Evolutionary conservation across 345 rosid genomes (phyloP), one percentile per base, ranked within the genome.

Genomic region (Tarenaya hassleriana): DNA sequence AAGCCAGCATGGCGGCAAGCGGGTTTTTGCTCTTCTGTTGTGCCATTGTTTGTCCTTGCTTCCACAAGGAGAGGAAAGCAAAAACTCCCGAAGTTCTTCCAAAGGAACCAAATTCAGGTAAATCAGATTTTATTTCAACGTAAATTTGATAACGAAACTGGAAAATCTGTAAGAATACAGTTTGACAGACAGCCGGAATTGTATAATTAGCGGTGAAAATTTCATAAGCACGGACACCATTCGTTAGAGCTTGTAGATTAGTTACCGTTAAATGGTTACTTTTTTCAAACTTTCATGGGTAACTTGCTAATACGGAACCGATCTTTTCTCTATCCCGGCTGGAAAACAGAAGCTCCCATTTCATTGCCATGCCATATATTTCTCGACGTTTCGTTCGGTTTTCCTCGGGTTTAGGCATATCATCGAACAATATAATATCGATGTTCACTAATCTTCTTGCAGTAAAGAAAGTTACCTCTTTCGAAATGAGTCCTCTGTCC

Each of bases 401-500:
- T n/a, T n/a, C n/a, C n/a, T n/a, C n/a, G n/a, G n/a, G n/a, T n/a
- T n/a, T n/a, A n/a, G n/a, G n/a, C n/a, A n/a, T n/a, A n/a, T n/a
- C n/a, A n/a, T n/a, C 39, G 27, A 45, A n/a, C 16, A 41, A 24
- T 39, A 19, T 61, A 38, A 47, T 45, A 14, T 39, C 69, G 20
- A 54, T 58, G 40, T 33, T 64, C 10, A 18, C 51, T 6, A 38
- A 18, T 69, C n/a, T n/a, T 67, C 13, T 69, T 65, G 64, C 81
- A 83, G 94, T 55, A 78, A 75, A 72, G 79, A 88, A 61, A n/a
- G n/a, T n/a, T 63, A 60, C 94, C 48, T 64, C 88, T 31, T 75
- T 69, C 8, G 79, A 74, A 60, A 76, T 54, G 55, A 77, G 50
- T 40, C 60, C 92, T 40, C 63, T 68, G 63, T 29, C 83, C 43